Conservation (phyloP, 164 flowering plant genomes). For the Echeveria elegans region DNA sequence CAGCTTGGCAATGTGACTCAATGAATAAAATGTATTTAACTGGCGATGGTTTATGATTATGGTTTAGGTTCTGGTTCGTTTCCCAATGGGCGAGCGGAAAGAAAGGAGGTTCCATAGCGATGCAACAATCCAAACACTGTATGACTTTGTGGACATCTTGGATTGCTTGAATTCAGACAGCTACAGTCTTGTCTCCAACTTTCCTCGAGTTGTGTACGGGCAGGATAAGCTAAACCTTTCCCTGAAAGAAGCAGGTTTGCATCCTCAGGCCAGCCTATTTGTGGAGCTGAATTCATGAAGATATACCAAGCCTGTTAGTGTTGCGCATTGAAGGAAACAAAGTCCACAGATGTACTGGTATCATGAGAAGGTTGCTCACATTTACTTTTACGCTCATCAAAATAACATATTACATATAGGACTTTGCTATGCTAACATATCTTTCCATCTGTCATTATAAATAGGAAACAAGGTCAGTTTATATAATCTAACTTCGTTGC, state of each 20-base stretch:
- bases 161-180: constrained; percentile 62
- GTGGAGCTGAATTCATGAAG: constrained; percentile 52
- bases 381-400: background rate
- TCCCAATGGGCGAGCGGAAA: constrained; percentile 87
- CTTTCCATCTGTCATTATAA: no score
- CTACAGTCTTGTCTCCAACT: constrained; percentile 79
- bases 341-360: background rate
- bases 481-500: no score
- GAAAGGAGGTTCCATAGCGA: constrained; percentile 73
- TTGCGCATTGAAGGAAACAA: no score
- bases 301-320: background rate
- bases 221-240: constrained; percentile 57
- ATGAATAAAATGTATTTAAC: background rate
- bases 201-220: constrained; percentile 75
- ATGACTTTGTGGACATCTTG: constrained; percentile 88
- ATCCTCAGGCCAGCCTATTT: constrained; percentile 94
- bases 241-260: constrained; percentile 81
- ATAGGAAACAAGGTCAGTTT: no score
- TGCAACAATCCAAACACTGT: constrained; percentile 59
- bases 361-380: background rate
- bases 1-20: background rate
- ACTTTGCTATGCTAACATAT: background rate
- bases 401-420: background rate
- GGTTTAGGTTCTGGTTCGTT: constrained; percentile 71
- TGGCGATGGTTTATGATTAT: background rate